Percentiles rank a stretch among this genome's conserved stretches.
Conservation (phyloP, 495 filamentous ascomycete species). For the Daldinia grandis region DNA sequence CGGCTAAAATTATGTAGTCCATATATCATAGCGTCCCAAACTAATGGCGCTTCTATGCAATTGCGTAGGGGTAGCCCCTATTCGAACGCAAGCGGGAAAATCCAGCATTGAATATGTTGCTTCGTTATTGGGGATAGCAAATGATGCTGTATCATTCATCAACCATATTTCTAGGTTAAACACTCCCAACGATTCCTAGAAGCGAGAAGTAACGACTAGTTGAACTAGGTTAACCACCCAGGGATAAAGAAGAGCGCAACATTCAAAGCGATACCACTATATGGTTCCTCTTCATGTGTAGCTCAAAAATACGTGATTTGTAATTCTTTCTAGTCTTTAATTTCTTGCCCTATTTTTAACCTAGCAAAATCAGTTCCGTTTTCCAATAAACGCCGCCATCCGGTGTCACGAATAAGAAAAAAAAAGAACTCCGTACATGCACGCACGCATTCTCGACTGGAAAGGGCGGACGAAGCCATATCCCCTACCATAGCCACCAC, state of each 20-base stretch:
- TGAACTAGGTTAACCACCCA: no score
- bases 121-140: not conserved
- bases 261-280: not conserved
- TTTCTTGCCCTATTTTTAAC: slow-evolving; percentile 11
- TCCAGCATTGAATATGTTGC: not conserved
- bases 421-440: slow-evolving; percentile 12
- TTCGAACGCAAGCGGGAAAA: not conserved
- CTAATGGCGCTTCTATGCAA: not conserved
- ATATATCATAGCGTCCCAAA: not conserved
- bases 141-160: not conserved
- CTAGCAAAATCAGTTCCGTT: slow-evolving; percentile 10
- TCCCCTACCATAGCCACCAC: not conserved
- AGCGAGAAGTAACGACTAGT: no score
- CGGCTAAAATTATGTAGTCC: not conserved
- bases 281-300: not conserved
- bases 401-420: not conserved
- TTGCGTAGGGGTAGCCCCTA: not conserved
- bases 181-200: not conserved
- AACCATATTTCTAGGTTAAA: not conserved
- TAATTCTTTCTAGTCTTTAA: not conserved
- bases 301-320: not conserved
- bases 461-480: not conserved
- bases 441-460: slow-evolving; percentile 5
- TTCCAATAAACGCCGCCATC: slow-evolving; percentile 25
- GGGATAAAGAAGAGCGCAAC: not conserved